Evolutionary conservation across 1,284 basidiomycete species (phyloP).

Genomic region (Ustilago loliicola): DNA sequence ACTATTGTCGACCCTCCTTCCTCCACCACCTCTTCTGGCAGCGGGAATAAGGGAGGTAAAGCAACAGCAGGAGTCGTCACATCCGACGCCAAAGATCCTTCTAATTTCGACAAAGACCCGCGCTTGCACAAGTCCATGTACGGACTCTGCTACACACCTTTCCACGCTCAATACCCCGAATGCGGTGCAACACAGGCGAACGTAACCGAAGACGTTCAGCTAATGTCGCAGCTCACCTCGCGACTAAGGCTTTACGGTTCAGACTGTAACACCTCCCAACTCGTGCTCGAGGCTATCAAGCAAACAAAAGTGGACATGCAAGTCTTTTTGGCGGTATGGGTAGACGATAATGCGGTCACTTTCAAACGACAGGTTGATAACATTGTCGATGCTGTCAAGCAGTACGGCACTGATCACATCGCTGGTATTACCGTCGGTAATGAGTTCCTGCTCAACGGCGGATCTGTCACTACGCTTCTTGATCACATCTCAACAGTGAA

Average conservation of each 20-base stretch:
- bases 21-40: neutral
- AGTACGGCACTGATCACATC: constrained; percentile 83
- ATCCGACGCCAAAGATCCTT: constrained; percentile 76
- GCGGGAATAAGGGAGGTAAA: neutral
- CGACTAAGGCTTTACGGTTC: constrained; percentile 67
- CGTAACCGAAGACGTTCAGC: constrained; percentile 73
- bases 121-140: constrained; percentile 78
- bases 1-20: constrained; percentile 23
- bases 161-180: constrained; percentile 66
- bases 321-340: constrained; percentile 87
- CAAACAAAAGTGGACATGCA: constrained; percentile 88
- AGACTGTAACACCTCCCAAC: constrained; percentile 75
- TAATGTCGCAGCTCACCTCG: constrained; percentile 70
- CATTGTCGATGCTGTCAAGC: constrained; percentile 79
- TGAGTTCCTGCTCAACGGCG: constrained; percentile 65
- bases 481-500: constrained; percentile 76
- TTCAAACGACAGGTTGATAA: constrained; percentile 81
- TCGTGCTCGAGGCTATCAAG: constrained; percentile 82
- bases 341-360: constrained; percentile 77
- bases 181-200: constrained; percentile 72
- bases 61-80: constrained; percentile 34
- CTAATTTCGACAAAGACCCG: constrained; percentile 77
- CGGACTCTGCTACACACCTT: constrained; percentile 62
- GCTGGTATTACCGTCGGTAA: constrained; percentile 79
- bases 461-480: constrained; percentile 73